Percentiles rank a stretch among this genome's conserved stretches.
phyloP scores from a whole-genome alignment of 768 basidiomycete species.

The Boletellus ananiceps region DNA sequence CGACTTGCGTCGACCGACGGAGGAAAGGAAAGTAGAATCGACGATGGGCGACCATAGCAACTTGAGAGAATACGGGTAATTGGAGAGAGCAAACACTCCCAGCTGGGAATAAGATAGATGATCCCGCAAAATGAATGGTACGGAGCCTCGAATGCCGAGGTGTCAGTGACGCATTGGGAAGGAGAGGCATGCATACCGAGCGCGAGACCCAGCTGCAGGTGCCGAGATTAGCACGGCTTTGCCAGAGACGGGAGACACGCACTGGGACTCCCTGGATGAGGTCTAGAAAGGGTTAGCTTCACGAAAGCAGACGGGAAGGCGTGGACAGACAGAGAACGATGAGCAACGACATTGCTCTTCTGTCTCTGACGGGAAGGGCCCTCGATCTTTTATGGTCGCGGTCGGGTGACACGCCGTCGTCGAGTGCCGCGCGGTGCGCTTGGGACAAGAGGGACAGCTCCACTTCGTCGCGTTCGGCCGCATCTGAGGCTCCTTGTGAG shows the following conservation, averaged over 20 bases:
- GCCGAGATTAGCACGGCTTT: conserved; percentile 5
- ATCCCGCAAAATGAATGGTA: conserved; percentile 93
- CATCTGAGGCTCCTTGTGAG: conserved; percentile 26
- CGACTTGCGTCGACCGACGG: conserved; percentile 90
- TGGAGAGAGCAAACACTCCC: conserved; percentile 87
- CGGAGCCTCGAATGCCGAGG: conserved; percentile 57
- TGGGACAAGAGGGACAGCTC: conserved; percentile 55
- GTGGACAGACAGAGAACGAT: conserved; percentile 77
- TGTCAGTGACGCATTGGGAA: conserved; percentile 2
- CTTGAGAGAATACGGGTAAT: conserved; percentile 96
- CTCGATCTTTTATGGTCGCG: conserved; percentile 36
- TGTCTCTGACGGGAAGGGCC: conserved; percentile 69
- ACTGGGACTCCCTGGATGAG: conserved; percentile 90
- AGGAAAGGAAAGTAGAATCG: conserved; percentile 80
- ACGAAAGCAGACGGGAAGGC: conserved; percentile 6
- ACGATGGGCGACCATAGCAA: conserved; percentile 97
- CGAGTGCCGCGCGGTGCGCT: conserved; percentile 48
- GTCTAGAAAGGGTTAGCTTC: conserved; percentile 39
- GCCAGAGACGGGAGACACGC: conserved; percentile 30
- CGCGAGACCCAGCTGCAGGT: conserved; percentile 73
- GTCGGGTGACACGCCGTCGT: conserved; percentile 25
- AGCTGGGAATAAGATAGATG: conserved; percentile 97
- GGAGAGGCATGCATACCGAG: conserved; percentile 48
- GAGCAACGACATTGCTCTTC: conserved; percentile 76
- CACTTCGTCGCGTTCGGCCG: conserved; percentile 44